Evolutionary conservation across 31 red algal genomes (phyloP).

Genomic region (Asparagopsis taxiformis): DNA sequence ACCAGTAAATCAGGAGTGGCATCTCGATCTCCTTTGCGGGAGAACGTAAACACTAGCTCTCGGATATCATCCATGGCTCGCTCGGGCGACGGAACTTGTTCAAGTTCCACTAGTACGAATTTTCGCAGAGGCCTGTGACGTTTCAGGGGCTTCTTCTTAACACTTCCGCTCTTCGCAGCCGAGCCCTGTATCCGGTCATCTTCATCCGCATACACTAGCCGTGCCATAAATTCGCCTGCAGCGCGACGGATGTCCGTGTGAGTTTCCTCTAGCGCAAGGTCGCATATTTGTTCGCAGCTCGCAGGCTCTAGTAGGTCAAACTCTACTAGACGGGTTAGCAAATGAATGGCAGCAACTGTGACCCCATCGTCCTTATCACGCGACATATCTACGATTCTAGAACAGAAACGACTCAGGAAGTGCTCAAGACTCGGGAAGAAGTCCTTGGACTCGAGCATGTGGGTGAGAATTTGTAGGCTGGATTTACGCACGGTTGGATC

Average conservation of each 20-base stretch:
- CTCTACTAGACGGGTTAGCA: conserved; percentile 35
- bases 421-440: conserved; percentile 52
- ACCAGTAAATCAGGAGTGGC: conserved; percentile 19
- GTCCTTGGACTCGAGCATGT: conserved; percentile 49
- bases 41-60: conserved; percentile 44
- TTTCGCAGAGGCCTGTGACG: neutral
- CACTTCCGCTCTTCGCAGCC: conserved; percentile 5
- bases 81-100: conserved; percentile 40
- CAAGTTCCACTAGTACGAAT: neutral
- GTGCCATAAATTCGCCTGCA: conserved; percentile 58
- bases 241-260: conserved; percentile 56
- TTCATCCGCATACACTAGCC: conserved; percentile 24
- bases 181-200: neutral
- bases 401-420: conserved; percentile 75
- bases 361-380: conserved; percentile 79
- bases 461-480: conserved; percentile 38
- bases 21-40: conserved; percentile 4
- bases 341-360: conserved; percentile 59
- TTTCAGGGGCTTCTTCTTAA: neutral
- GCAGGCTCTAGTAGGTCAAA: conserved; percentile 16
- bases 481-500: conserved; percentile 63
- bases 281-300: conserved; percentile 39
- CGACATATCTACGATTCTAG: conserved; percentile 79
- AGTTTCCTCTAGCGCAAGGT: conserved; percentile 45
- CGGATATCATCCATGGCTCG: conserved; percentile 34